These are phyloP conservation scores for Immersiella caudata DNA, from an alignment of 495 filamentous ascomycete species.

Conservation along the genomic window DNA sequence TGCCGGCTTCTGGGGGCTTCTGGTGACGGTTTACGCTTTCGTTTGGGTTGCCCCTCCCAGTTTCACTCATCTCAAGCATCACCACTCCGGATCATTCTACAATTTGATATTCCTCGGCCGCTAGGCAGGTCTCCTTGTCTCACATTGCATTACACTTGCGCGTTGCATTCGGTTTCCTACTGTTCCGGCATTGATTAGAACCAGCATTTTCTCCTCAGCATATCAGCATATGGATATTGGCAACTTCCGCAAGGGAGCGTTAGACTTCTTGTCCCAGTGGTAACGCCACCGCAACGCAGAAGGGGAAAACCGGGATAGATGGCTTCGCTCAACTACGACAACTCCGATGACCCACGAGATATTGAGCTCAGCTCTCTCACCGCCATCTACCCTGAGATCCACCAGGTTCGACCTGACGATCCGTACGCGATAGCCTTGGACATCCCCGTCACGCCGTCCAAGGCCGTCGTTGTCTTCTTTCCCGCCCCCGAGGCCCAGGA, in stretches of 20 bases:
- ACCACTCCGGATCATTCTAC: background rate
- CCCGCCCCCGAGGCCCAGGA: constrained; percentile 49
- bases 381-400: constrained; percentile 88
- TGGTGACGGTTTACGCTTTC: background rate
- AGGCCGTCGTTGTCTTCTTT: constrained; percentile 72
- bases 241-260: constrained; percentile 9
- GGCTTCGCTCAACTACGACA: constrained; percentile 26
- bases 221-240: background rate
- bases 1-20: background rate
- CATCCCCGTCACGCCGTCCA: constrained; percentile 69
- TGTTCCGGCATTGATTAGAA: too few species aligned
- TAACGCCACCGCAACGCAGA: background rate
- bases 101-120: background rate
- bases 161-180: background rate
- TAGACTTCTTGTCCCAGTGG: background rate
- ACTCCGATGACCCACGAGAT: constrained; percentile 67
- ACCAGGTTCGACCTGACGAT: constrained; percentile 55
- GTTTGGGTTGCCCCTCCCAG: background rate
- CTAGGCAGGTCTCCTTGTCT: background rate
- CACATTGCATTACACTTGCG: background rate
- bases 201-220: background rate
- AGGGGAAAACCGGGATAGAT: constrained; percentile 10
- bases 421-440: constrained; percentile 70
- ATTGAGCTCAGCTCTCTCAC: constrained; percentile 80
- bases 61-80: background rate